A percentile compares a stretch with the other conserved stretches of the same genome.
Evolutionary conservation across 129 eudicot genomes (phyloP).

Genomic region (Flaveria sonorensis): DNA sequence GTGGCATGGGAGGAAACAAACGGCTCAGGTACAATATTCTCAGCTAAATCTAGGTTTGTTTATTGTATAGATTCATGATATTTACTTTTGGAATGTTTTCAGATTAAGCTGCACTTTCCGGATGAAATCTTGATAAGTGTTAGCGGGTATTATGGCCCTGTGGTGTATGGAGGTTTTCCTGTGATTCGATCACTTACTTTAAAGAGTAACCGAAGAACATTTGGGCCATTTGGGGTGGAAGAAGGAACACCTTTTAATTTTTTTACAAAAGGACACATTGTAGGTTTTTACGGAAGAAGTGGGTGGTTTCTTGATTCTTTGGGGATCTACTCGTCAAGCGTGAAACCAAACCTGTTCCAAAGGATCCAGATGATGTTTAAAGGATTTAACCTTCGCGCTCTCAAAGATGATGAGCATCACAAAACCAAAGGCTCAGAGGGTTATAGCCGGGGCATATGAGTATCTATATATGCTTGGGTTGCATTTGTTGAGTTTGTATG

Average conservation of each 20-base stretch:
- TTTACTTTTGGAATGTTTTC: background rate
- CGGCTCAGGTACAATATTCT: constrained; percentile 46
- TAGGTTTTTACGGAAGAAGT: constrained; percentile 69
- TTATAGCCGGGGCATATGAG: constrained; percentile 6
- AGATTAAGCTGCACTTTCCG: constrained; percentile 75
- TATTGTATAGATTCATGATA: background rate
- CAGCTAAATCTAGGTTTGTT: too few relatives aligned
- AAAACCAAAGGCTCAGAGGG: constrained; percentile 21
- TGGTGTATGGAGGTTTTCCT: constrained; percentile 61
- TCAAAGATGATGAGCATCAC: constrained; percentile 14
- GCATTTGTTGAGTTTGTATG: background rate
- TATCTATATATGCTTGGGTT: background rate
- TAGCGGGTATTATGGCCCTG: constrained; percentile 56
- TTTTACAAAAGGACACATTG: constrained; percentile 47
- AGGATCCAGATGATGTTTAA: constrained; percentile 40
- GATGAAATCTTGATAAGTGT: constrained; percentile 59
- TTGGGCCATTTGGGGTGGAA: constrained; percentile 76
- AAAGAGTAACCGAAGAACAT: constrained; percentile 58
- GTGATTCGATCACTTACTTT: constrained; percentile 66
- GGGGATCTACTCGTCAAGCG: constrained; percentile 46
- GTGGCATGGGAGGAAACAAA: constrained; percentile 63
- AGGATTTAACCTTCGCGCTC: constrained; percentile 20
- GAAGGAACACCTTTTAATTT: constrained; percentile 65
- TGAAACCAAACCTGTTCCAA: constrained; percentile 29
- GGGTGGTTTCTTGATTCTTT: constrained; percentile 82